Evolutionary conservation across 1,284 basidiomycete species (phyloP), one percentile per base, ranked within the genome.

Genomic region (Earliella scabrosa): DNA sequence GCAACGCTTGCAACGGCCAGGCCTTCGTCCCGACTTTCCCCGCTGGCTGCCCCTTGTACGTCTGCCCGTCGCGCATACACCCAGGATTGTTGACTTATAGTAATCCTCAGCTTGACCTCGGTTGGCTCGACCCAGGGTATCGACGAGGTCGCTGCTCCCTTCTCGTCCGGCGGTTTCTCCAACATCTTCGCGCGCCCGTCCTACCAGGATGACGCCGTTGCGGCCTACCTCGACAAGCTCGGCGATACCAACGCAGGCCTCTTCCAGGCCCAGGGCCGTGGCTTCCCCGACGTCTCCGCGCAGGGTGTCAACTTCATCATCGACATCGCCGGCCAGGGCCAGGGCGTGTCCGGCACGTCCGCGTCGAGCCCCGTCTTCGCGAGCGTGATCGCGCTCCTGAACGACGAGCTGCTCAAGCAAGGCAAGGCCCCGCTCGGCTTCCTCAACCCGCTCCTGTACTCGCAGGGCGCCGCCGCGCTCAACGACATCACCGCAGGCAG

Each of bases 1-100:
- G 73, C 16, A 78, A 77, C 13, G 79, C 78, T 38, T 76, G 60
- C 41, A 64, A 67, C 24, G 65, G 75, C 21, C 65, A 65, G 23
- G 65, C 74, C 16, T 91, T 90, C 80, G 78, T 85, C 54, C 86
- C 88, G 20, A 74, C 68, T 0, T 90, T 91, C 79, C 88, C 88
- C 14, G 84, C 87, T 41, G 80, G 81, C 10, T 81, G 85, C 82
- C 73, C 70, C 70, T 78, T 63, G 43, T 50, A 74, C 72, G 38
- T 45, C n/a, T 40, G 73, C 36, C 35, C 13, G 39, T 21, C n/a
- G 14, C 62, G 73, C 84, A 13, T 52, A 78, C 40, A 80, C 14
- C 82, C 80, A 6, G 60, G 80, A 20, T 16, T 20, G 18, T 41
- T n/a, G n/a, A n/a, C 21, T 43, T 11, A 43, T 35, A 23, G 1